phyloP scores from a whole-genome alignment of 2,329 filamentous ascomycete species.

The Lachnellula arida region DNA sequence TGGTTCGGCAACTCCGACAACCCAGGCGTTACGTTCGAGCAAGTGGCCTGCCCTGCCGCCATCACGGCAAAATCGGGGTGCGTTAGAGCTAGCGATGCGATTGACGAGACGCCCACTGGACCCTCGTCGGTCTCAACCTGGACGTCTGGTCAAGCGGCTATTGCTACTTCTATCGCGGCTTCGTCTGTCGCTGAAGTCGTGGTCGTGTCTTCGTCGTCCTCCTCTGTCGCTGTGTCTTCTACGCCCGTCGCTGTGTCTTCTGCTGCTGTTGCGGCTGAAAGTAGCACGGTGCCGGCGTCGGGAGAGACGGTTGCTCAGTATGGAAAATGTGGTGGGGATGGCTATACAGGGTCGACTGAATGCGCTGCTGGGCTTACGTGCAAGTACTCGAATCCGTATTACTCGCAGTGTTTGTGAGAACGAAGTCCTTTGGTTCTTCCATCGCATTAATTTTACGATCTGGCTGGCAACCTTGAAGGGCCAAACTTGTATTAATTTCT shows the following conservation, averaged over 20 bases:
- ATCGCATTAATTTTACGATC: no score
- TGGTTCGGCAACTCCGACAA: conserved; percentile 49
- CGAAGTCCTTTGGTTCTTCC: no score
- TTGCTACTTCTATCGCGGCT: neutral
- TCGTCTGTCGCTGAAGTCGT: no score
- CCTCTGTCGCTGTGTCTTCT: no score
- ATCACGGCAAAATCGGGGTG: conserved; percentile 42
- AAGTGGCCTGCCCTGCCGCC: conserved; percentile 44
- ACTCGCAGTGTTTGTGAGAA: conserved; percentile 9
- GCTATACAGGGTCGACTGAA: conserved; percentile 4
- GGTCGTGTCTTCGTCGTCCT: no score
- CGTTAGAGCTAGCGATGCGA: conserved; percentile 29
- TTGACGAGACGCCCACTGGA: conserved; percentile 36
- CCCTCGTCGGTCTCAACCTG: conserved; percentile 2
- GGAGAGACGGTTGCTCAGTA: conserved; percentile 16
- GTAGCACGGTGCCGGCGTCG: neutral
- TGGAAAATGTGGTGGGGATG: conserved; percentile 9
- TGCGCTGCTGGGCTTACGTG: conserved; percentile 8
- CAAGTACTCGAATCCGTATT: neutral
- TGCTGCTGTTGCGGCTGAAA: neutral
- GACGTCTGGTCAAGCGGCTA: neutral
- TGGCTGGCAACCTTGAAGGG: no score
- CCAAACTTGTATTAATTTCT: no score
- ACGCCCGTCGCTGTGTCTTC: no score
- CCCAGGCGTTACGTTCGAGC: conserved; percentile 40